Conservation (phyloP, 2,329 filamentous ascomycete species). For the Aureobasidium zeae region DNA sequence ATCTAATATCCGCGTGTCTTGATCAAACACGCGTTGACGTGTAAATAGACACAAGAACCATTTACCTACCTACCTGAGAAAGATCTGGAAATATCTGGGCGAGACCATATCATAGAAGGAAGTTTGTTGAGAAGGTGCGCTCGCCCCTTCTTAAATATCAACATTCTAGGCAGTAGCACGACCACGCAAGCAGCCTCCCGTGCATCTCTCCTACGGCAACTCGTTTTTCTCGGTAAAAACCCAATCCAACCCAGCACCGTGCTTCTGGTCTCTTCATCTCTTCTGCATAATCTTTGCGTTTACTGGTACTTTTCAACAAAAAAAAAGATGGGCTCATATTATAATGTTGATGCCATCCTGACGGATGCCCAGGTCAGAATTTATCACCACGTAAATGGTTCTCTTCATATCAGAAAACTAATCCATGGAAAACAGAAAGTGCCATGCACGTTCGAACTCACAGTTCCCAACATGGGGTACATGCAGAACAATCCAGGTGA, state of each 20-base stretch:
- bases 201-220: constrained; percentile 1
- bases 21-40: constrained; percentile 2
- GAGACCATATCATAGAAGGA: not conserved
- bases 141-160: not conserved
- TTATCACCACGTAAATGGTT: not conserved
- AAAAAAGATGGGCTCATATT: constrained; percentile 55
- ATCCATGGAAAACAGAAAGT: constrained; percentile 61
- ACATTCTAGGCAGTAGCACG: constrained; percentile 13
- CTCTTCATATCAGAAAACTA: not conserved
- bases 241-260: not conserved
- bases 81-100: not conserved
- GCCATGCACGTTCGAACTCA: constrained; percentile 87
- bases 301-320: not conserved
- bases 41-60: not conserved
- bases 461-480: constrained; percentile 77
- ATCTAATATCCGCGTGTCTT: constrained; percentile 6
- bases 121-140: not conserved
- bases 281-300: not conserved
- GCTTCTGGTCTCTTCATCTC: not conserved
- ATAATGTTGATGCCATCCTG: constrained; percentile 74
- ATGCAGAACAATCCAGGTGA: constrained; percentile 71
- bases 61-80: too few relatives aligned
- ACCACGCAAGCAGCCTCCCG: constrained; percentile 12
- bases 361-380: constrained; percentile 65
- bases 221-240: too few relatives aligned